Base-by-base conservation (phyloP, 345 rosid species). In the Euphorbia lathyris region DNA sequence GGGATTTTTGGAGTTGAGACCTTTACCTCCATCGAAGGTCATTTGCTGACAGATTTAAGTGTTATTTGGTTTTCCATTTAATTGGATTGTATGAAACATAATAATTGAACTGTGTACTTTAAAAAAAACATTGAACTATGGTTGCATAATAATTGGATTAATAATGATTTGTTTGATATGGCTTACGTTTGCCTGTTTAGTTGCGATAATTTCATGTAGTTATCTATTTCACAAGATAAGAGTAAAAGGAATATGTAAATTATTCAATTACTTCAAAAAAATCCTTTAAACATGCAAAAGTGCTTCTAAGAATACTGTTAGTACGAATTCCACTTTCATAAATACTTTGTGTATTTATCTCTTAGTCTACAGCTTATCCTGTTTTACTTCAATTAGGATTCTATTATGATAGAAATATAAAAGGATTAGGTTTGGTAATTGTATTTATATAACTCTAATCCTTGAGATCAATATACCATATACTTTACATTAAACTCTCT, bases 1-100 rank as follows among this genome's bases (percentile, higher is more conserved):
- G 90, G 67, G 99, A 95, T 77, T 85, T 85, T 75, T 92, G 98
- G 99, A 95, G 99, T 81, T 92, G 97, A 66, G 97, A 92, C 72
- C 89, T 90, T 77, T 95, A 87, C 80, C 86, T 95, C 57, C 99
- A 95, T 64, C 89, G 92, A 72, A 36, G 48, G 27, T 53, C 12
- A 9, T 25, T 53, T 20, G 10, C 26, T 53, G 27, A 53, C 0
- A 20, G 12, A 53, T 23, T 22, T 55, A 22, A 55, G 22, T 7
- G 26, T 22, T 23, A 53, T 20, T 53, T 22, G 27, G 1, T 27
- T 22, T 53, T 13, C 29, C 58, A 20, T 53, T 50, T 6, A 19
- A 19, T 0, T 20, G 58, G 27, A 20, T 48, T 51, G n/a, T 51
- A 51, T 19, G 25, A n/a, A 20, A 51, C 25, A 19, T 51, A 9